Evolutionary conservation across 345 rosid genomes (phyloP), one percentile per base, ranked within the genome.

Genomic region (Rubroshorea leprosula): DNA sequence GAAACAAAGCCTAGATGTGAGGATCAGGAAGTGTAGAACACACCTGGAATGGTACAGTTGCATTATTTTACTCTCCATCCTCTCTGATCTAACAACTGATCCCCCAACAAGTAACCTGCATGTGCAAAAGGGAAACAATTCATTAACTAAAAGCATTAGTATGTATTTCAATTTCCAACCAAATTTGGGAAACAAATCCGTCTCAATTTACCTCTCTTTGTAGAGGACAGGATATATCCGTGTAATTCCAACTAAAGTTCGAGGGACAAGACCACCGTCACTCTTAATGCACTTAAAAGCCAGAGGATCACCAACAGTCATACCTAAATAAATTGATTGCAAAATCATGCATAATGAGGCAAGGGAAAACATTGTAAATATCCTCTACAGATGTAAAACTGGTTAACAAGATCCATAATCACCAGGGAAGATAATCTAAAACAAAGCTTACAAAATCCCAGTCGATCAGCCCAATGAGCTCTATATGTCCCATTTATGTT

Each of bases 401-500:
- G 21, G 39, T 53, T n/a, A 16, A 18, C 14, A 50, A 31, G 64
- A 47, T 16, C 25, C 29, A 54, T 58, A 58, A 38, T 35, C 14
- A 48, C 48, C 25, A 66, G 23, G 56, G 57, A 65, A 66, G 45
- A 20, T 57, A 67, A 35, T 35, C 41, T 35, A 35, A 35, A 22
- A 61, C 23, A 51, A 55, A 54, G 65, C 97, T 83, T 82, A 89
- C 98, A 84, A 55, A 92, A 84, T 62, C 98, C 98, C 59, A 92
- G 77, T 57, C 80, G 79, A 63, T 86, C 96, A 47, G 89, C 90
- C 98, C 98, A 92, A 41, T 82, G 94, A 76, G 94, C 86, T 83
- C 98, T 84, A 60, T 83, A 84, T 15, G 98, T 89, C 58, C 96
- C 98, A 81, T 92, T 92, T 43, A 79, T 77, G 71, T 86, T 90